Evolutionary conservation across 2,329 filamentous ascomycete genomes (phyloP).

Genomic region (Xylariaceae sp.): DNA sequence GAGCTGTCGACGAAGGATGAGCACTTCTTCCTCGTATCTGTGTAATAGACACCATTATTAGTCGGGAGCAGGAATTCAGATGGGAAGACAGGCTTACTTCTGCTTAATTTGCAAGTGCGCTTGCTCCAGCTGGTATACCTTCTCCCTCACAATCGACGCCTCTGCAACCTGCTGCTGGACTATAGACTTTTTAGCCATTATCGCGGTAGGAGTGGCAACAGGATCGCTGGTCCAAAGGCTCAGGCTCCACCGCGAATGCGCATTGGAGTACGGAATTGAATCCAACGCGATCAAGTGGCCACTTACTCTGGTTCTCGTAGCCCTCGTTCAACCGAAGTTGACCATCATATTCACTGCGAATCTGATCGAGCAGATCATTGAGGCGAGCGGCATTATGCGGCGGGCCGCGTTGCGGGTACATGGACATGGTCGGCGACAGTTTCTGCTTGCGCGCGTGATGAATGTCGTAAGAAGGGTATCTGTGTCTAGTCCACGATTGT

Average conservation of each 20-base stretch:
- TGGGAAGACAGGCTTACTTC: constrained; percentile 56
- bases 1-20: constrained; percentile 78
- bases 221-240: no score
- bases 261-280: not conserved
- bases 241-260: no score
- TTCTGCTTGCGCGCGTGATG: no score
- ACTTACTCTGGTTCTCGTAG: constrained; percentile 91
- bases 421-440: constrained; percentile 49
- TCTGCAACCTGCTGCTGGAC: constrained; percentile 88
- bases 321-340: constrained; percentile 75
- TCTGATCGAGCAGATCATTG: constrained; percentile 84
- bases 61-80: not conserved
- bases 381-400: constrained; percentile 58
- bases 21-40: constrained; percentile 91
- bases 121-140: constrained; percentile 89
- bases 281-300: not conserved
- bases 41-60: not conserved
- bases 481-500: no score
- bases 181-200: constrained; percentile 38
- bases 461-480: not conserved
- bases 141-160: constrained; percentile 88
- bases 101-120: constrained; percentile 80
- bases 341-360: constrained; percentile 84
- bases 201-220: constrained; percentile 5
- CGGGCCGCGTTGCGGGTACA: constrained; percentile 90